A percentile compares a stretch with the other conserved stretches of the same genome.
Evolutionary conservation across 345 rosid genomes (phyloP).

Genomic region (Populus tremula): DNA sequence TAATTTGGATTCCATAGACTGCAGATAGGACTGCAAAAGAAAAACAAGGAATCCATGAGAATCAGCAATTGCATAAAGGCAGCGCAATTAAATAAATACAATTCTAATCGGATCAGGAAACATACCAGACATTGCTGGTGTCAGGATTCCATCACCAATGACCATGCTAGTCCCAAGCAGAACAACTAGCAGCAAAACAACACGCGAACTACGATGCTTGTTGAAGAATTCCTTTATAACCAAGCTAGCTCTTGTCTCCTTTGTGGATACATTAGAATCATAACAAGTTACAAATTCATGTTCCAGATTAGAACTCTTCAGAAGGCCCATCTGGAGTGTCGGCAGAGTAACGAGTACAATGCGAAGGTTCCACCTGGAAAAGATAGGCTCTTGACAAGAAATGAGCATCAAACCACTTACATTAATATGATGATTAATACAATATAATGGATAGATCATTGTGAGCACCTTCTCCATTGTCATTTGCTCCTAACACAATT

Average conservation of each 20-base stretch:
- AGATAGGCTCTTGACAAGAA: too few species aligned
- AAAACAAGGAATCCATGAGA: neutral
- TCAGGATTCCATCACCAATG: conserved; percentile 51
- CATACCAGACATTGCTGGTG: conserved; percentile 50
- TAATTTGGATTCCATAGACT: conserved; percentile 37
- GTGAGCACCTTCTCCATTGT: conserved; percentile 34
- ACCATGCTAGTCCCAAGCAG: conserved; percentile 52
- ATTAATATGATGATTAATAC: too few species aligned
- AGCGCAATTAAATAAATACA: too few species aligned
- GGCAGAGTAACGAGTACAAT: conserved; percentile 44
- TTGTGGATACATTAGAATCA: conserved; percentile 15
- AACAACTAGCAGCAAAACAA: conserved; percentile 37
- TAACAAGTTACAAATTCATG: conserved; percentile 45
- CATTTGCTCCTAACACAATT: conserved; percentile 46
- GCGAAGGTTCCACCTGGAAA: conserved; percentile 43
- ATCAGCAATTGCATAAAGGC: neutral
- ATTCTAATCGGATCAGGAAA: too few species aligned
- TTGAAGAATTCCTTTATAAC: conserved; percentile 38
- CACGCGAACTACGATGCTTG: conserved; percentile 31
- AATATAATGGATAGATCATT: too few species aligned
- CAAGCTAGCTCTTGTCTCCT: conserved; percentile 16
- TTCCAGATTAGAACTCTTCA: conserved; percentile 44
- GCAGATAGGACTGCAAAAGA: conserved; percentile 31
- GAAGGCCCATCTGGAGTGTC: conserved; percentile 40
- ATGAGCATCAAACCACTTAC: too few species aligned